Conservation (phyloP, 805 yeast genomes). For the Barnettozyma sp. region DNA sequence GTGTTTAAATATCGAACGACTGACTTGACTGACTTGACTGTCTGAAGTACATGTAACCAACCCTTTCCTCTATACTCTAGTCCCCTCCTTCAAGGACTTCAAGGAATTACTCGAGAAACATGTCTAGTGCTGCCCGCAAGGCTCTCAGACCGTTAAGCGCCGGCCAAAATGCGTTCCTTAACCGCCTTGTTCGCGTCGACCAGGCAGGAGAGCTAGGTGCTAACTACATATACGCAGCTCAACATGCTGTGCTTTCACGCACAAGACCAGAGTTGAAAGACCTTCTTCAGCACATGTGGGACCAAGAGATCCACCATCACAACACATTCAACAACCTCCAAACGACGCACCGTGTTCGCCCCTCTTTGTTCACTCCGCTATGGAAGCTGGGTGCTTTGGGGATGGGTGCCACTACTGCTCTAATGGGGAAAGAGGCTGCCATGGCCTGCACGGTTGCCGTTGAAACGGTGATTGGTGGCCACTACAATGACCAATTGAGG, state of each 20-base stretch:
- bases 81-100: no score
- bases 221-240: slow-evolving; percentile 87
- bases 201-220: slow-evolving; percentile 99
- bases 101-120: no score
- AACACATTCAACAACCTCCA: slow-evolving; percentile 77
- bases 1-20: no score
- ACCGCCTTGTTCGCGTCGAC: slow-evolving; percentile 79
- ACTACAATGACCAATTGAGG: slow-evolving; percentile 85
- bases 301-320: slow-evolving; percentile 90
- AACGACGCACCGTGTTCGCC: slow-evolving; percentile 72
- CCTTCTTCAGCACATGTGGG: slow-evolving; percentile 78
- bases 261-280: slow-evolving; percentile 60
- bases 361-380: slow-evolving; percentile 82
- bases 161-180: slow-evolving; percentile 66
- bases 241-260: slow-evolving; percentile 64
- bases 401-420: slow-evolving; percentile 81
- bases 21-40: no score
- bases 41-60: no score
- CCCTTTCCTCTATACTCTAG: no score
- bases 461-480: slow-evolving; percentile 95
- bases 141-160: slow-evolving; percentile 23
- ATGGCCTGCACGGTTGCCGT: slow-evolving; percentile 99
- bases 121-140: background rate
- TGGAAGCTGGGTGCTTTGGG: slow-evolving; percentile 91
- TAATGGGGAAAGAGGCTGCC: slow-evolving; percentile 89